Percentiles rank a stretch among this genome's conserved stretches.
Conservation (phyloP, 352 stramenopile genomes). For the Thalassiosira allenii region DNA sequence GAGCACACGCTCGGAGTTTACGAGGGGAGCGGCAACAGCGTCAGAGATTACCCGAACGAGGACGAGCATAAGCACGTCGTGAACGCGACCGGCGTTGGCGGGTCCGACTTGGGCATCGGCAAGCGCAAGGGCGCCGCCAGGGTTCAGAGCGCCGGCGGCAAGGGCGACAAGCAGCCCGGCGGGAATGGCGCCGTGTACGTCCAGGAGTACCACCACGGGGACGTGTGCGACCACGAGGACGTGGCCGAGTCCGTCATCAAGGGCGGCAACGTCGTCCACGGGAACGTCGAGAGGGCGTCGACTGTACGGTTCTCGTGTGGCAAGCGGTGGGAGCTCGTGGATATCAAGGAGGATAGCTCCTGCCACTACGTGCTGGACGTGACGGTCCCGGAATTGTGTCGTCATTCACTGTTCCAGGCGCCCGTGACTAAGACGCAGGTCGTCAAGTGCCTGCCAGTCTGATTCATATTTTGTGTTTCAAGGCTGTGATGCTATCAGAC, state of each 20-base stretch:
- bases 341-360: slow-evolving; percentile 82
- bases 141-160: not conserved
- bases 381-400: slow-evolving; percentile 77
- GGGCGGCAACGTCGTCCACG: slow-evolving; percentile 68
- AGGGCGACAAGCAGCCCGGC: slow-evolving; percentile 33
- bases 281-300: slow-evolving; percentile 68
- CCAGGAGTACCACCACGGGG: slow-evolving; percentile 78
- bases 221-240: slow-evolving; percentile 81
- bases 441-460: slow-evolving; percentile 82
- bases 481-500: too few relatives aligned
- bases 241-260: slow-evolving; percentile 84
- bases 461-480: too few relatives aligned
- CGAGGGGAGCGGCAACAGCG: slow-evolving; percentile 36
- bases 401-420: slow-evolving; percentile 80
- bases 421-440: slow-evolving; percentile 76
- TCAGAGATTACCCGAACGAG: slow-evolving; percentile 58
- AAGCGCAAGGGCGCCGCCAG: slow-evolving; percentile 5
- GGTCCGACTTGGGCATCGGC: slow-evolving; percentile 20
- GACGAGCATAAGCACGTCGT: slow-evolving; percentile 73
- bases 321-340: slow-evolving; percentile 57
- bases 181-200: slow-evolving; percentile 75
- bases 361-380: slow-evolving; percentile 85
- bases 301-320: slow-evolving; percentile 82
- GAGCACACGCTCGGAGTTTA: slow-evolving; percentile 73
- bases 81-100: slow-evolving; percentile 51